A percentile compares a stretch with the other conserved stretches of the same genome.
phyloP scores from a whole-genome alignment of 2,329 filamentous ascomycete species.

The Polychaeton citri region DNA sequence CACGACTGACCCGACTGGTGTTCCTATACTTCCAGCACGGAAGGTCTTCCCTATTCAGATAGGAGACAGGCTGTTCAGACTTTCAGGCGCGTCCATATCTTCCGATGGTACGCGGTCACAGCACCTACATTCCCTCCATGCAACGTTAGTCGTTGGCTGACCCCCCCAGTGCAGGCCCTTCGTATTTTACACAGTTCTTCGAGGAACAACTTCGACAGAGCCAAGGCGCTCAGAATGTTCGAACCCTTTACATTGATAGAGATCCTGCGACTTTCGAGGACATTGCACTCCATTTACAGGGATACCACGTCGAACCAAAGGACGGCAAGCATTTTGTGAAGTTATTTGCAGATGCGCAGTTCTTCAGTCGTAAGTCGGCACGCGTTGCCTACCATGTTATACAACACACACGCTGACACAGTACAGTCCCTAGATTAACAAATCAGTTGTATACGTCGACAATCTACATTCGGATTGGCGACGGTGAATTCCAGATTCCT shows the following conservation, averaged over 20 bases:
- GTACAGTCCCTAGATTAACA: conserved; percentile 67
- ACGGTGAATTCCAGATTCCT: conserved; percentile 76
- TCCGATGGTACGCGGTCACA: conserved; percentile 59
- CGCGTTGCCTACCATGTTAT: not conserved
- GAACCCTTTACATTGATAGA: conserved; percentile 87
- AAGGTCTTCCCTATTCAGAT: conserved; percentile 62
- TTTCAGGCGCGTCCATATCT: conserved; percentile 57
- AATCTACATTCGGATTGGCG: conserved; percentile 84
- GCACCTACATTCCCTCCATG: too few species aligned
- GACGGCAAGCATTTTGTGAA: conserved; percentile 83
- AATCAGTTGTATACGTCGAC: conserved; percentile 83
- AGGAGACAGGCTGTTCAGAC: conserved; percentile 52
- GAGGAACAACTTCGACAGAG: conserved; percentile 61
- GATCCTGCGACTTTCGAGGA: conserved; percentile 81
- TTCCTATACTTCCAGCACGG: conserved; percentile 46
- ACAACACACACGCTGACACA: not conserved
- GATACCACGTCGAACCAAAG: conserved; percentile 72
- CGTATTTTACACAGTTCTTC: conserved; percentile 94
- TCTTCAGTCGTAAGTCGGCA: conserved; percentile 59
- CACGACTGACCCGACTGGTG: conserved; percentile 6
- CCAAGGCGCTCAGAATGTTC: conserved; percentile 46
- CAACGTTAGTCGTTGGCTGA: too few species aligned
- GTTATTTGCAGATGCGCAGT: conserved; percentile 87
- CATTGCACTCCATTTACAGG: conserved; percentile 81
- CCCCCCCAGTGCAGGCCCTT: conserved; percentile 49